Base-by-base conservation (phyloP, 208 protist genomes). In the Acanthamoeba lenticulata region DNA sequence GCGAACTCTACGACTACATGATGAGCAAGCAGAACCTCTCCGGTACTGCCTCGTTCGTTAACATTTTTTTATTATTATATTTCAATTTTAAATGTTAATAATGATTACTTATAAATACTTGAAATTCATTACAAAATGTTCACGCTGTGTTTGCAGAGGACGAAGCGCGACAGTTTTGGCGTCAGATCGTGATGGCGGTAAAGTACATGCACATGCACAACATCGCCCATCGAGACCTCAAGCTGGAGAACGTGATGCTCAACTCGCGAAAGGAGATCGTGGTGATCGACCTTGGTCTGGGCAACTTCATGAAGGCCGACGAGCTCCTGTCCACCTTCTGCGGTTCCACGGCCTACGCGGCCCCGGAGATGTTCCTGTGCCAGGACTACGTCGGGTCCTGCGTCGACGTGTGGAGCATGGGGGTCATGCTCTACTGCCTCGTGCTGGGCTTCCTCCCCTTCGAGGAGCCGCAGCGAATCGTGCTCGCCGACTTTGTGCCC, bases 391-490 rank as follows among this genome's bases (percentile, higher is more conserved):
- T 93, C 7, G 88, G 88, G 1, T 45, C 52, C 11, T 4, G 7
- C 2, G 88, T 93, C 29, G 88, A 93, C 13, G 19, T 93, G 95
- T 99, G 99, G 99, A 98, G 98, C 94, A 99, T 98, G 90, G 99
- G 99, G 29, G 98, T 99, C 24, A 99, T 99, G 90, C 95, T 99
- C 0, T 99, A 98, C 96, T 99, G 99, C 45, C 98, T 99, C 96
- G 96, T 99, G 5, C 98, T 98, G 9, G 99, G 99, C 72, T 98
- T 97, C 89, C 97, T 99, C 6, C 99, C 99, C 21, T 99, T 99
- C 94, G 98, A 92, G 62, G 86, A 92, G 17, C 86, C 86, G 17
- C 49, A 92, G 60, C 60, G 60, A 5, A 92, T 92, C 86, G 60
- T 92, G 24, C 34, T 29, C 3, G 86, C 55, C 36, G 86, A 92